Evolutionary conservation across 2,329 filamentous ascomycete species (phyloP), one percentile per base, ranked within the genome.

Genomic region (Onygena corvina): DNA sequence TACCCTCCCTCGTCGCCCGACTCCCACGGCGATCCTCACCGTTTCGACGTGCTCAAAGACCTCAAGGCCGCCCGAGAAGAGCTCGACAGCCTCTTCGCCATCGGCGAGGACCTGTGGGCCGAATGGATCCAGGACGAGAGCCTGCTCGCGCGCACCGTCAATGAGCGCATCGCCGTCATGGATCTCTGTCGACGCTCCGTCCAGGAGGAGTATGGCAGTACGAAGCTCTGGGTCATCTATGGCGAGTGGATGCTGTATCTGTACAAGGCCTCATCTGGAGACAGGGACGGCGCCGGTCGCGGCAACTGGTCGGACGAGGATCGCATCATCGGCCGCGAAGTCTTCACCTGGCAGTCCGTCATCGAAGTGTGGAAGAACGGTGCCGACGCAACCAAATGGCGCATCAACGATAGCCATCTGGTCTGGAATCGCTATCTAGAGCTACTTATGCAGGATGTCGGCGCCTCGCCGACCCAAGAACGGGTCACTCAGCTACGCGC

Each of bases 51-150:
- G 4, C 63, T 73, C 6, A 65, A 63, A 45, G 70, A 73, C 52
- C 60, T 74, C 53, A 63, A 69, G 31, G 66, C 61, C 18, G 70
- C 71, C 3, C 72, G 78, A 51, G 73, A 76, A 56, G 71, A 73
- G 48, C 79, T 82, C 73, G 74, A 78, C 56, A 73, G 74, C 47
- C 72, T 78, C 16, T 82, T 81, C 57, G 74, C 79, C 1, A 72
- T 82, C 52, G 79, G 79, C 1, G 79, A 82, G 59, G 71, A 76
- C 35, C 66, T 81, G 46, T 83, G 78, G 78, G 65, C 72, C 3
- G 76, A 80, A 52, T 80, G 79, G 71, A 73, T 83, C 36, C 71
- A 77, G 54, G 79, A 82, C 54, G 79, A 81, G 59, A 76, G 72
- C 47, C 66, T 76, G 50, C 62, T 81, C 47, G 78, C 78, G 21